Conservation (phyloP, 2,329 filamentous ascomycete species). For the Claviceps monticola region DNA sequence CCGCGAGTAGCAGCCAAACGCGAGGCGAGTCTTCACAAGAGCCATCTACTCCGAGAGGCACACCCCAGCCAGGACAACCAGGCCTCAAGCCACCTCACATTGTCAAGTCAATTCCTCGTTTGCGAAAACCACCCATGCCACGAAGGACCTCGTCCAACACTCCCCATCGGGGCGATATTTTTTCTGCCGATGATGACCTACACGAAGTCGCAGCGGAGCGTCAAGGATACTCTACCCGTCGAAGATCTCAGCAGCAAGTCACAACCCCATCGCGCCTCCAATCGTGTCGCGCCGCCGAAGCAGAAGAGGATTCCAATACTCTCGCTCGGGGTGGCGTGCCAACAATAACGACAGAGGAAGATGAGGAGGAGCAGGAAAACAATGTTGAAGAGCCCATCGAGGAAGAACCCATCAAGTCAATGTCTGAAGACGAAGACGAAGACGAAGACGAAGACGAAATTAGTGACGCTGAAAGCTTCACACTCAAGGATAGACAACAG, state of each 20-base stretch:
- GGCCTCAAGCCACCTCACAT: slow-evolving; percentile 30
- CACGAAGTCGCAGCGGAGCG: slow-evolving; percentile 62
- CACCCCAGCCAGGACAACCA: slow-evolving; percentile 21
- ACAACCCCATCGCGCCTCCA: slow-evolving; percentile 28
- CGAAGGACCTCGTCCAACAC: slow-evolving; percentile 65
- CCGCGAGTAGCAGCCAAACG: slow-evolving; percentile 16
- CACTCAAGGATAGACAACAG: slow-evolving; percentile 87
- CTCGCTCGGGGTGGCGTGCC: slow-evolving; percentile 5
- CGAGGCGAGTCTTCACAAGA: slow-evolving; percentile 27
- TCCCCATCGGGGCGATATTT: slow-evolving; percentile 71
- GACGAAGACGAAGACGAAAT: slow-evolving; percentile 15
- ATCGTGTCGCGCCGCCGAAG: slow-evolving; percentile 16
- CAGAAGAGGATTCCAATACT: slow-evolving; percentile 12
- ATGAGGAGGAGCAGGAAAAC: slow-evolving; percentile 12
- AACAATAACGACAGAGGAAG: slow-evolving; percentile 9
- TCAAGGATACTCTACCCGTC: slow-evolving; percentile 19
- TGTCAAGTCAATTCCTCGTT: slow-evolving; percentile 31
- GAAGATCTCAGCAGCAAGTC: slow-evolving; percentile 17
- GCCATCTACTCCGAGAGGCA: slow-evolving; percentile 17
- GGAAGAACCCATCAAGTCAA: slow-evolving; percentile 36
- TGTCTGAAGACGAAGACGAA: slow-evolving; percentile 53
- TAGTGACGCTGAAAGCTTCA: slow-evolving; percentile 95
- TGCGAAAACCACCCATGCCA: slow-evolving; percentile 58
- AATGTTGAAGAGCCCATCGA: slow-evolving; percentile 29
- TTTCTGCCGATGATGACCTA: slow-evolving; percentile 81